Percentiles rank a stretch among this genome's conserved stretches.
phyloP scores from a whole-genome alignment of 2,329 filamentous ascomycete genomes.

The Claviceps sp. region DNA sequence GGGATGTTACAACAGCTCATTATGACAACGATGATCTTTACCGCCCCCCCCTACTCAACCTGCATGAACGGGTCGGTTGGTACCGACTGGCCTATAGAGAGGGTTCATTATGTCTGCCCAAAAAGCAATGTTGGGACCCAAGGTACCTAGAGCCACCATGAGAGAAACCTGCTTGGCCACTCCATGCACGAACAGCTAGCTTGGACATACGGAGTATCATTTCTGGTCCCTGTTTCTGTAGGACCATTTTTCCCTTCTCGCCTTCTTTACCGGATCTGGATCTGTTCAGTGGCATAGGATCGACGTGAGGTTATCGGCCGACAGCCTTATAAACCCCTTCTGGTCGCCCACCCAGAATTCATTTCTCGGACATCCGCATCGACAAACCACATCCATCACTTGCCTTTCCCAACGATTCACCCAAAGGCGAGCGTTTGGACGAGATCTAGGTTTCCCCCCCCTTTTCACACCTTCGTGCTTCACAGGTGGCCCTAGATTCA shows the following conservation, averaged over 20 bases:
- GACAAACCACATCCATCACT: not conserved
- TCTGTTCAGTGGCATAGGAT: not conserved
- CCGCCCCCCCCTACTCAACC: not conserved
- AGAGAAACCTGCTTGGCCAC: not conserved
- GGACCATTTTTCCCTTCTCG: not conserved
- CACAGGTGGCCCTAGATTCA: not conserved
- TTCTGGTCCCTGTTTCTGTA: not conserved
- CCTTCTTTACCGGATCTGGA: not conserved
- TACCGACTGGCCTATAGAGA: not conserved
- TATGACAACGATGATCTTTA: not conserved
- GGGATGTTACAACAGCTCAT: not conserved
- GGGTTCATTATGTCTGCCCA: not conserved
- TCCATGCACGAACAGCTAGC: not conserved
- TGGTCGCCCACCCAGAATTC: not conserved
- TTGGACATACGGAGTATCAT: not conserved
- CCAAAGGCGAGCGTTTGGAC: not conserved
- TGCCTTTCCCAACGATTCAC: not conserved
- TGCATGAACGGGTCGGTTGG: slow-evolving; percentile 1
- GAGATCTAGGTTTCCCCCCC: not conserved
- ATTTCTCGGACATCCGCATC: not conserved
- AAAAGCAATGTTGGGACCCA: not conserved
- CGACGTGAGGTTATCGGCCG: not conserved
- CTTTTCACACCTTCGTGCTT: not conserved
- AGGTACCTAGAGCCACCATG: not conserved
- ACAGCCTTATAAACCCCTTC: not conserved